These are phyloP conservation scores for Agaricus subrufescens DNA, from an alignment of 768 basidiomycete species.

Conservation along the genomic window DNA sequence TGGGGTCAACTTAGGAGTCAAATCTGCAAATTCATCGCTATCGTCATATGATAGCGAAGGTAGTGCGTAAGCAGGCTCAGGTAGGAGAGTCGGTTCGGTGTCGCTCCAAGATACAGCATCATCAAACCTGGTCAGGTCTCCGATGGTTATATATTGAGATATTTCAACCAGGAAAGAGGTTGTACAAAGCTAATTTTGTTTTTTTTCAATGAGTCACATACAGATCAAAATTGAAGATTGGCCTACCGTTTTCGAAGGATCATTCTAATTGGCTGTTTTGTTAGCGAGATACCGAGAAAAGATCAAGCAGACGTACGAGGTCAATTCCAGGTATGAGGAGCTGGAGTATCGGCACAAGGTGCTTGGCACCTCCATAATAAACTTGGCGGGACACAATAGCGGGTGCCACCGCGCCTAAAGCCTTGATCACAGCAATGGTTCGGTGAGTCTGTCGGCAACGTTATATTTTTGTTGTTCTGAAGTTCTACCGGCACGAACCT, in stretches of 20 bases:
- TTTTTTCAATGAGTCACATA: slow-evolving; percentile 1
- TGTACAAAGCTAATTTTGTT: slow-evolving; percentile 53
- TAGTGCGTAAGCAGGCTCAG: slow-evolving; percentile 19
- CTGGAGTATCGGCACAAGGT: slow-evolving; percentile 75
- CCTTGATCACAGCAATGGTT: slow-evolving; percentile 82
- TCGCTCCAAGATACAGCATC: slow-evolving; percentile 24
- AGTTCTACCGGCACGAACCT: slow-evolving; percentile 39
- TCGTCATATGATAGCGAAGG: slow-evolving; percentile 36
- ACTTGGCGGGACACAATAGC: slow-evolving; percentile 76
- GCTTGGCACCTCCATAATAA: slow-evolving; percentile 79
- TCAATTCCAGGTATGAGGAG: slow-evolving; percentile 85
- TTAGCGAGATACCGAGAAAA: slow-evolving; percentile 1
- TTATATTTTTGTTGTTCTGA: slow-evolving; percentile 3
- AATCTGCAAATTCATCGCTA: slow-evolving; percentile 28
- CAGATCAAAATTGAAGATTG: background rate
- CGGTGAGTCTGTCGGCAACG: slow-evolving; percentile 61
- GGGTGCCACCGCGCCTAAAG: slow-evolving; percentile 74
- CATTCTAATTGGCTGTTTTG: slow-evolving; percentile 43
- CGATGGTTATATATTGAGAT: slow-evolving; percentile 70
- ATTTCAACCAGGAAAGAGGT: slow-evolving; percentile 72
- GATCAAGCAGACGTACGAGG: slow-evolving; percentile 44
- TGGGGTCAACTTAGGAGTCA: slow-evolving; percentile 40
- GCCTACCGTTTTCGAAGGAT: slow-evolving; percentile 71
- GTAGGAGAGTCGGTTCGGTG: slow-evolving; percentile 27
- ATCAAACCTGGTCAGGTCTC: slow-evolving; percentile 48